These are phyloP conservation scores for Plasmodium chabaudi DNA, from an alignment of 169 alveolate genomes.

Conservation along the genomic window DNA sequence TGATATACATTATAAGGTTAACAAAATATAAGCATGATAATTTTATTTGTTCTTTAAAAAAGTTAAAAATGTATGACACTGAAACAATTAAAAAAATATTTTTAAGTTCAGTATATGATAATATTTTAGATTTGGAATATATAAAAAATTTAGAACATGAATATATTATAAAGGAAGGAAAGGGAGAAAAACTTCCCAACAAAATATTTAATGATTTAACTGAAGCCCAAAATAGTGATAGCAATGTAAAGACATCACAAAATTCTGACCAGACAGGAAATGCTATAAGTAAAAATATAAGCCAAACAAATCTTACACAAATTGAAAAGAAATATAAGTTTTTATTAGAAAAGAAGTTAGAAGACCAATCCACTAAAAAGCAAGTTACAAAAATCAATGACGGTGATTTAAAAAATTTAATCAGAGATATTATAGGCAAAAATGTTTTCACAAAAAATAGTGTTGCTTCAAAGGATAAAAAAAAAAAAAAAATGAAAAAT, in stretches of 20 bases:
- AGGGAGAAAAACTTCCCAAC: background rate
- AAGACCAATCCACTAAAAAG: background rate
- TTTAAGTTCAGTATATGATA: slow-evolving; percentile 36
- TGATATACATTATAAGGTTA: slow-evolving; percentile 59
- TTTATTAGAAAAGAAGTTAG: slow-evolving; percentile 17
- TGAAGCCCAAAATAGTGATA: background rate
- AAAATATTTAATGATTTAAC: background rate
- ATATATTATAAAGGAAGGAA: slow-evolving; percentile 1
- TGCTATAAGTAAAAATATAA: slow-evolving; percentile 4
- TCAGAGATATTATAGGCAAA: slow-evolving; percentile 21
- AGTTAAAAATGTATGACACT: slow-evolving; percentile 18
- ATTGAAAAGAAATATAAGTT: slow-evolving; percentile 27
- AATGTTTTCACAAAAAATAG: slow-evolving; percentile 8
- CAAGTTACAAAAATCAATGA: background rate
- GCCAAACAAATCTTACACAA: slow-evolving; percentile 9
- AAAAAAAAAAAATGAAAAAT: slow-evolving; percentile 24
- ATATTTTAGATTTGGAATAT: slow-evolving; percentile 23
- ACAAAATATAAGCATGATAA: slow-evolving; percentile 41
- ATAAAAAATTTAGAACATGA: slow-evolving; percentile 26
- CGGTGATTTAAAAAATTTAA: slow-evolving; percentile 27
- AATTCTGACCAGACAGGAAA: background rate
- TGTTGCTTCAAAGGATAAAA: background rate
- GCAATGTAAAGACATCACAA: background rate
- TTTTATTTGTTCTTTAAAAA: slow-evolving; percentile 53
- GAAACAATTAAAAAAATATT: slow-evolving; percentile 31